Conservation (phyloP, 169 alveolate species). For the Theileria orientalis region DNA sequence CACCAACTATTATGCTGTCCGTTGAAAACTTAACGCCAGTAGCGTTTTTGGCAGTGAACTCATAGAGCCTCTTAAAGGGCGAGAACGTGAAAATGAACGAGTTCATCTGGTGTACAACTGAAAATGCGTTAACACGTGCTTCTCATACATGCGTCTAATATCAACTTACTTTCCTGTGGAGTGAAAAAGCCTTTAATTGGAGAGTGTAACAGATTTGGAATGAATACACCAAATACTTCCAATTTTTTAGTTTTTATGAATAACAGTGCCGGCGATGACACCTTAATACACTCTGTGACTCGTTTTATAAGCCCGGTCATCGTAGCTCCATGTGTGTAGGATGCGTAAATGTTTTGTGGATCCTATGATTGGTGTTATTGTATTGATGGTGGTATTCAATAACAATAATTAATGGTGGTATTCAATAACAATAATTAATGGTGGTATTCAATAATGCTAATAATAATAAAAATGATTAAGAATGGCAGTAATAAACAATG, state of each 20-base stretch:
- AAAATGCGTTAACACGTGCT: too few relatives aligned
- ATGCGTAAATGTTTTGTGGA: constrained; percentile 46
- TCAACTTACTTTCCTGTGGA: constrained; percentile 20
- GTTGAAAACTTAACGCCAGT: constrained; percentile 37
- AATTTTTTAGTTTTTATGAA: constrained; percentile 43
- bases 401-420: too few relatives aligned
- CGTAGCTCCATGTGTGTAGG: constrained; percentile 48
- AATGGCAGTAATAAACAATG: not conserved
- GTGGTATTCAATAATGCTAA: not conserved
- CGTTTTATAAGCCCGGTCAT: constrained; percentile 47
- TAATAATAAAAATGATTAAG: not conserved
- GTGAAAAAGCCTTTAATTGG: constrained; percentile 49
- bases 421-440: too few relatives aligned
- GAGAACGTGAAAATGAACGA: constrained; percentile 55
- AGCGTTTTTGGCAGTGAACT: constrained; percentile 36
- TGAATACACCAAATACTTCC: constrained; percentile 53
- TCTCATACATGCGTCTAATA: not conserved
- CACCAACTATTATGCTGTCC: constrained; percentile 55
- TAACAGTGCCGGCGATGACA: constrained; percentile 36
- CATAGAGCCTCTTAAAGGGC: constrained; percentile 19
- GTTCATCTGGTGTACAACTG: constrained; percentile 26
- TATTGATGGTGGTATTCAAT: too few relatives aligned
- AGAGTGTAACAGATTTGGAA: constrained; percentile 28
- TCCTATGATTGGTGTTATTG: constrained; percentile 21
- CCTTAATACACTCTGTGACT: constrained; percentile 5